Percentiles rank a stretch among this genome's conserved stretches.
Evolutionary conservation across 2,329 filamentous ascomycete genomes (phyloP).

Genomic region (Penicillium sp.): DNA sequence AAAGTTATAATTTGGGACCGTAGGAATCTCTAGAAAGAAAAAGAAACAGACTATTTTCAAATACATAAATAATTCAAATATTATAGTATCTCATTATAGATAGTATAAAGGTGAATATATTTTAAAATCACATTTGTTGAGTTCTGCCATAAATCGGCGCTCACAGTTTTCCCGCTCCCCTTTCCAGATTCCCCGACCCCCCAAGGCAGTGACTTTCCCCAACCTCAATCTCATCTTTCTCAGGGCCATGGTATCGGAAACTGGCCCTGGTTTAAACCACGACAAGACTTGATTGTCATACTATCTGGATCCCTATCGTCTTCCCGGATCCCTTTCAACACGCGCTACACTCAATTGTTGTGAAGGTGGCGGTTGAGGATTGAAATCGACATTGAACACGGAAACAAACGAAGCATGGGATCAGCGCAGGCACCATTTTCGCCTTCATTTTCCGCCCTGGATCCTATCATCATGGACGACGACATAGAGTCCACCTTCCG

Average conservation of each 20-base stretch:
- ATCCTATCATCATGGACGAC: slow-evolving; percentile 44
- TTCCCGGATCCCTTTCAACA: slow-evolving; percentile 4
- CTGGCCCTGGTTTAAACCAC: slow-evolving; percentile 18
- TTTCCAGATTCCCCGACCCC: slow-evolving; percentile 16
- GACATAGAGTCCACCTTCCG: slow-evolving; percentile 43
- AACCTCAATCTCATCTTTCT: slow-evolving; percentile 5
- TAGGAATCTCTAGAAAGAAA: not conserved
- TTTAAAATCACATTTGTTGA: slow-evolving; percentile 5
- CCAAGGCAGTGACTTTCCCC: slow-evolving; percentile 22
- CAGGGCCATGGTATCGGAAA: slow-evolving; percentile 23
- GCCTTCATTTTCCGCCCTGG: slow-evolving; percentile 38
- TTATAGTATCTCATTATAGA: not conserved
- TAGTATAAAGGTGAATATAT: not conserved
- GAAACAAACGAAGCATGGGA: slow-evolving; percentile 34
- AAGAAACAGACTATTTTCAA: not conserved
- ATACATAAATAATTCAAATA: no score
- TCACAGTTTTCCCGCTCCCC: slow-evolving; percentile 30
- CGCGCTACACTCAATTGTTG: not conserved
- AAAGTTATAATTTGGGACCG: not conserved
- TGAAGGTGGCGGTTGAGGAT: slow-evolving; percentile 13
- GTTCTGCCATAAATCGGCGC: slow-evolving; percentile 23
- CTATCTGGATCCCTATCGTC: not conserved
- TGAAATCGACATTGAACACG: not conserved
- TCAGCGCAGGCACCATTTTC: slow-evolving; percentile 35
- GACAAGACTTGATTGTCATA: slow-evolving; percentile 3